A percentile compares a stretch with the other conserved stretches of the same genome.
Conservation (phyloP, 2,329 filamentous ascomycete species). For the Ophiostoma ulmi region DNA sequence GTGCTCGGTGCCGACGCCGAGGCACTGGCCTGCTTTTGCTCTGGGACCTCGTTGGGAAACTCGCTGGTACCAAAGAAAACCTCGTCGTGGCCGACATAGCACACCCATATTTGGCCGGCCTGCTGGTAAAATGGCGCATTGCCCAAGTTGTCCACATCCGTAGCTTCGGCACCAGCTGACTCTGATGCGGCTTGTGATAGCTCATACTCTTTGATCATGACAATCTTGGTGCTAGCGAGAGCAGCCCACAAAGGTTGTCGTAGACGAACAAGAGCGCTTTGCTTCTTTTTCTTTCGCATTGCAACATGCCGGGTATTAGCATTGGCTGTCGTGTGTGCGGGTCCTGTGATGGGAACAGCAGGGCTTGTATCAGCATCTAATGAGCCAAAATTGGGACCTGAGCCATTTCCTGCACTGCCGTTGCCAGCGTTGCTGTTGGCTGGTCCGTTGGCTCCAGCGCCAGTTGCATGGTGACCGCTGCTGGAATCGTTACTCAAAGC, state of each 20-base stretch:
- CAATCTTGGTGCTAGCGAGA: slow-evolving; percentile 91
- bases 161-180: slow-evolving; percentile 67
- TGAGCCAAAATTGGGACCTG: background rate
- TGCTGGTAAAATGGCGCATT: slow-evolving; percentile 68
- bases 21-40: slow-evolving; percentile 31
- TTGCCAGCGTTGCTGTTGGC: background rate
- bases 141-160: slow-evolving; percentile 70
- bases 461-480: background rate
- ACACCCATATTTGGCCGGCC: slow-evolving; percentile 72
- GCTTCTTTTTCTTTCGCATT: slow-evolving; percentile 78
- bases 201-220: slow-evolving; percentile 86
- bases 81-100: slow-evolving; percentile 71
- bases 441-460: background rate
- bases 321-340: background rate
- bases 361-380: slow-evolving; percentile 5
- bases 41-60: slow-evolving; percentile 45
- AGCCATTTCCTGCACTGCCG: background rate
- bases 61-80: slow-evolving; percentile 70
- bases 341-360: background rate
- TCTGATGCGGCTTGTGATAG: slow-evolving; percentile 72
- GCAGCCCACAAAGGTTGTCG: slow-evolving; percentile 92
- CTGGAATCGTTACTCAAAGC: background rate
- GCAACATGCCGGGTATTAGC: slow-evolving; percentile 40
- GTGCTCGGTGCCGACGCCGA: slow-evolving; percentile 29
- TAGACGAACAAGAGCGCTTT: slow-evolving; percentile 83